Conservation (phyloP, 1,139 yeast species). For the Eremothecium gossypii region DNA sequence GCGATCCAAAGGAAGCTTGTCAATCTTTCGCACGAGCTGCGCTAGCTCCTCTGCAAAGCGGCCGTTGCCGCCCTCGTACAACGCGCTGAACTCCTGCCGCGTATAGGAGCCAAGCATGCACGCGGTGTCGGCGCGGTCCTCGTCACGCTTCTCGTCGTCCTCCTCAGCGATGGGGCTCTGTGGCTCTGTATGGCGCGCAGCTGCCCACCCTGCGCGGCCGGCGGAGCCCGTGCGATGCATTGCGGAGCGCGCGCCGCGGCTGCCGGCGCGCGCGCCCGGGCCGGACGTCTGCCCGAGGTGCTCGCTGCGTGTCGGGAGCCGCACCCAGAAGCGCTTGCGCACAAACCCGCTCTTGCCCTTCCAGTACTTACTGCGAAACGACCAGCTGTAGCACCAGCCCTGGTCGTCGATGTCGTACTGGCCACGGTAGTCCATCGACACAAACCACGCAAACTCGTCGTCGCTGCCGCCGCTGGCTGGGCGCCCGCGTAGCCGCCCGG, state of each 20-base stretch:
- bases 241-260: not conserved
- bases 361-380: slow-evolving; percentile 46
- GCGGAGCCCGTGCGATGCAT: not conserved
- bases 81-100: not conserved
- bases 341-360: slow-evolving; percentile 50
- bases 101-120: not conserved
- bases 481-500: not conserved
- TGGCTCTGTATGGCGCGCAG: not conserved
- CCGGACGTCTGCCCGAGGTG: not conserved
- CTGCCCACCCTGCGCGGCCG: too few species aligned
- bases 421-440: slow-evolving; percentile 39
- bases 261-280: not conserved
- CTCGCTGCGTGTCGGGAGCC: slow-evolving; percentile 25
- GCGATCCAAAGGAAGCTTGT: slow-evolving; percentile 10
- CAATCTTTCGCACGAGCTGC: slow-evolving; percentile 4
- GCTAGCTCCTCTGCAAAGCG: not conserved
- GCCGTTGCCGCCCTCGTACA: not conserved
- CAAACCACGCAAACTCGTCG: slow-evolving; percentile 59
- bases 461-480: slow-evolving; percentile 16
- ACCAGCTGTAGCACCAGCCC: slow-evolving; percentile 58
- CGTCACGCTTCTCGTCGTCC: not conserved
- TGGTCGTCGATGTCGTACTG: slow-evolving; percentile 55
- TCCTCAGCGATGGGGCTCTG: not conserved
- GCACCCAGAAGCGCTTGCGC: slow-evolving; percentile 53
- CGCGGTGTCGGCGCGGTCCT: not conserved